Conservation (phyloP, 1,284 basidiomycete species). For the Sanguinoderma infundibulare region DNA sequence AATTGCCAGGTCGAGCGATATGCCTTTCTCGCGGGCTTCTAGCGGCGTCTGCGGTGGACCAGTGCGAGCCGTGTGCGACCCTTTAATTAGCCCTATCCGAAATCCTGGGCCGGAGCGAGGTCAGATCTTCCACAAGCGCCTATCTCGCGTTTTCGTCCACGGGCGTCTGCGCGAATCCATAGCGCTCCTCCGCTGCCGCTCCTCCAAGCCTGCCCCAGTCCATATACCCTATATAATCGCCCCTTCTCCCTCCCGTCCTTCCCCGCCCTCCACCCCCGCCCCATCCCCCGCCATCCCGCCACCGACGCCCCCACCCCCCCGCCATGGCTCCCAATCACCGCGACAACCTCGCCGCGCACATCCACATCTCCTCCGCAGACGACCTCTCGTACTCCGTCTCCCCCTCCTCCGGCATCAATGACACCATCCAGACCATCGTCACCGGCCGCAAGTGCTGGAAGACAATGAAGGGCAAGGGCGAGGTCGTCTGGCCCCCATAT, state of each 20-base stretch:
- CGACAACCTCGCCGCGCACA: conserved; percentile 32
- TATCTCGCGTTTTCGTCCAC: neutral
- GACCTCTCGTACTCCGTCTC: conserved; percentile 37
- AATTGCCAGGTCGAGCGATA: neutral
- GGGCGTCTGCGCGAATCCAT: conserved; percentile 1
- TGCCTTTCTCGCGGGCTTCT: neutral
- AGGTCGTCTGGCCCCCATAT: conserved; percentile 76
- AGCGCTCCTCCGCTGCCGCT: neutral
- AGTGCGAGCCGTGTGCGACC: conserved; percentile 2
- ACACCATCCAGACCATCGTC: conserved; percentile 58
- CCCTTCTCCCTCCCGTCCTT: neutral
- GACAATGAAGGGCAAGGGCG: conserved; percentile 65
- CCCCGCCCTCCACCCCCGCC: neutral
- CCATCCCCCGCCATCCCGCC: neutral
- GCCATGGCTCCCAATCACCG: conserved; percentile 22
- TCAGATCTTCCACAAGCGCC: conserved; percentile 1
- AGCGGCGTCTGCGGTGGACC: neutral
- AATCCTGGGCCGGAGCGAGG: neutral
- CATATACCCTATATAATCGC: conserved; percentile 5
- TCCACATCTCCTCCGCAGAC: conserved; percentile 38
- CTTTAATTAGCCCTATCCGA: conserved; percentile 2
- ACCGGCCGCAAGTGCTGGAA: conserved; percentile 76
- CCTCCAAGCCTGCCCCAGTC: neutral
- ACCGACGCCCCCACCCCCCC: neutral
- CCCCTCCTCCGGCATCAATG: conserved; percentile 33